Percentiles rank a stretch among this genome's conserved stretches.
phyloP scores from a whole-genome alignment of 306 rosid species.

The Purshia tridentata region DNA sequence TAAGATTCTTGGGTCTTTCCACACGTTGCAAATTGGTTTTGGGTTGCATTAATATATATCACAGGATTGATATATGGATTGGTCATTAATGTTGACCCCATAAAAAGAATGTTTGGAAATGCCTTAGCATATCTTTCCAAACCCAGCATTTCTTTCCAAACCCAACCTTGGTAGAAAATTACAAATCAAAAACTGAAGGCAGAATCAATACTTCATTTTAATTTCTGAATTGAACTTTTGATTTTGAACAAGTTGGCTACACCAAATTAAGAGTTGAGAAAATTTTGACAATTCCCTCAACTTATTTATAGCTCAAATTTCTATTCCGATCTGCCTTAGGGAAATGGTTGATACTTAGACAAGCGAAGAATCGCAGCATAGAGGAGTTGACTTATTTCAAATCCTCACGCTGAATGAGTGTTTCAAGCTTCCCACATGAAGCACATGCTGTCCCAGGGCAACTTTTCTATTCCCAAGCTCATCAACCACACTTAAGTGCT shows the following conservation, averaged over 20 bases:
- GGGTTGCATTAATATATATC: too few species aligned
- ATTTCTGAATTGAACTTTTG: background rate
- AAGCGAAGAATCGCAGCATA: slow-evolving; percentile 3
- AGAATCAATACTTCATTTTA: background rate
- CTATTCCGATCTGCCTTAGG: background rate
- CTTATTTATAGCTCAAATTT: slow-evolving; percentile 31
- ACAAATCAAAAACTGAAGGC: background rate
- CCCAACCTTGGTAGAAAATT: too few species aligned
- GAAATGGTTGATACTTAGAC: background rate
- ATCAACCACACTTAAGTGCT: slow-evolving; percentile 84
- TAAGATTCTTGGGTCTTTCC: too few species aligned
- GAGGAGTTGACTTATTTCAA: slow-evolving; percentile 54
- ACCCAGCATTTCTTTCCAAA: too few species aligned
- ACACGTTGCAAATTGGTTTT: too few species aligned
- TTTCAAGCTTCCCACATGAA: slow-evolving; percentile 86
- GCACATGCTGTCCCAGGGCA: slow-evolving; percentile 69
- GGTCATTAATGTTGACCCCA: too few species aligned
- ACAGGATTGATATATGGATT: too few species aligned
- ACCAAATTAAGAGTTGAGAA: slow-evolving; percentile 18
- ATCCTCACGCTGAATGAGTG: slow-evolving; percentile 63
- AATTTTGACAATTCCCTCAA: slow-evolving; percentile 22
- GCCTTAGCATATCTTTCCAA: too few species aligned
- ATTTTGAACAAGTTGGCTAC: background rate
- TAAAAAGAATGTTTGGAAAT: too few species aligned
- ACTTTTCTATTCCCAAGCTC: slow-evolving; percentile 76